These are phyloP conservation scores for Piper longum DNA, from an alignment of 164 flowering plant genomes.

Conservation along the genomic window DNA sequence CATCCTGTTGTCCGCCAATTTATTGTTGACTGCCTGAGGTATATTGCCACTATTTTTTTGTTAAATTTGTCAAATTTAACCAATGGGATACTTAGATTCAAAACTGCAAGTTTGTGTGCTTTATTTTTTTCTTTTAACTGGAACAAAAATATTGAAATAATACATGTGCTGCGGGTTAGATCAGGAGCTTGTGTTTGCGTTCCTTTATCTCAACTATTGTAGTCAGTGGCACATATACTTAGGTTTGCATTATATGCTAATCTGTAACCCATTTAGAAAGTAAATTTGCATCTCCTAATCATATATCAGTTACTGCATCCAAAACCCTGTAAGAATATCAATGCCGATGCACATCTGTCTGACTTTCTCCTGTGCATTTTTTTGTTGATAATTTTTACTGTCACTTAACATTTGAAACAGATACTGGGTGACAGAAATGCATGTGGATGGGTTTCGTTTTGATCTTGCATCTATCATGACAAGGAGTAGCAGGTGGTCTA, in stretches of 20 bases:
- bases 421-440: conserved; percentile 95
- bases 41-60: conserved; percentile 5
- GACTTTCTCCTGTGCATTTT: background rate
- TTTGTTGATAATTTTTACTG: background rate
- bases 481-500: conserved; percentile 72
- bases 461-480: conserved; percentile 97
- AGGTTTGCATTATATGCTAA: too few species aligned
- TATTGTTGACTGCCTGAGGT: conserved; percentile 85
- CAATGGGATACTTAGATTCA: background rate
- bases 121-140: too few species aligned
- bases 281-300: background rate
- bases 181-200: too few species aligned
- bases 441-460: conserved; percentile 97
- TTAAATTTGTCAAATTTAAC: background rate
- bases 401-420: conserved; percentile 22
- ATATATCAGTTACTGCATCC: background rate
- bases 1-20: conserved; percentile 90
- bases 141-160: too few species aligned
- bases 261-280: background rate
- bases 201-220: too few species aligned
- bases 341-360: background rate
- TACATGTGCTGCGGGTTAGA: too few species aligned
- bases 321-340: background rate
- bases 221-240: too few species aligned
- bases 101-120: too few species aligned